Evolutionary conservation across 257 asterid species (phyloP).

Genomic region (Nicotiana sylvestris): DNA sequence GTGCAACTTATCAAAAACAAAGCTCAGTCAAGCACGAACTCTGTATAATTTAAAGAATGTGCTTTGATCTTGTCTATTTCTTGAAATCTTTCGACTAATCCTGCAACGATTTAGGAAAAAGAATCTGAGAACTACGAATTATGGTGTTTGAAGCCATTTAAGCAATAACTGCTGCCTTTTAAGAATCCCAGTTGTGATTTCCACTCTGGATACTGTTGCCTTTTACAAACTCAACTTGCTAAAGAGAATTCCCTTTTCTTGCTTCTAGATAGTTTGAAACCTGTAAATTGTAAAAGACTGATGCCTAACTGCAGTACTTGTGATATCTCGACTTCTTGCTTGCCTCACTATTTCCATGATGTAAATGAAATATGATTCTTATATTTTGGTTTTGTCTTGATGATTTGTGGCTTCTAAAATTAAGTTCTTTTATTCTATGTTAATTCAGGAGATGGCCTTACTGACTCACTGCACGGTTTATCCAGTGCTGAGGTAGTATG

Average conservation of each 20-base stretch:
- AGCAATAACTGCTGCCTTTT: background rate
- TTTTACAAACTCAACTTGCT: background rate
- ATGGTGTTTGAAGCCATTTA: background rate
- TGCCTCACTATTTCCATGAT: background rate
- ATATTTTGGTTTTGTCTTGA: background rate
- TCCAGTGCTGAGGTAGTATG: constrained; percentile 63
- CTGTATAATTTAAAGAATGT: background rate
- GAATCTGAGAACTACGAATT: background rate
- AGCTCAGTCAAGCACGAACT: background rate
- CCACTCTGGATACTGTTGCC: background rate
- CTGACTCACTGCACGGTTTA: constrained; percentile 65
- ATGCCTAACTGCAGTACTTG: background rate
- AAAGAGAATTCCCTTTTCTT: background rate
- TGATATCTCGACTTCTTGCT: background rate
- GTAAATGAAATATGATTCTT: background rate
- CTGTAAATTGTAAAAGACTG: background rate
- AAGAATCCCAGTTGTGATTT: background rate
- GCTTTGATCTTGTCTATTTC: background rate
- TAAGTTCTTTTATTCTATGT: constrained; percentile 11
- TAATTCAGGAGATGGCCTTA: constrained; percentile 79
- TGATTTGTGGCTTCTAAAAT: background rate
- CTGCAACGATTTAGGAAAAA: background rate
- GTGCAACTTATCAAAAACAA: background rate
- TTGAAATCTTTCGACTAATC: background rate
- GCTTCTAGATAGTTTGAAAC: background rate